phyloP scores from a whole-genome alignment of 768 basidiomycete genomes.

The Suillus weaverae region DNA sequence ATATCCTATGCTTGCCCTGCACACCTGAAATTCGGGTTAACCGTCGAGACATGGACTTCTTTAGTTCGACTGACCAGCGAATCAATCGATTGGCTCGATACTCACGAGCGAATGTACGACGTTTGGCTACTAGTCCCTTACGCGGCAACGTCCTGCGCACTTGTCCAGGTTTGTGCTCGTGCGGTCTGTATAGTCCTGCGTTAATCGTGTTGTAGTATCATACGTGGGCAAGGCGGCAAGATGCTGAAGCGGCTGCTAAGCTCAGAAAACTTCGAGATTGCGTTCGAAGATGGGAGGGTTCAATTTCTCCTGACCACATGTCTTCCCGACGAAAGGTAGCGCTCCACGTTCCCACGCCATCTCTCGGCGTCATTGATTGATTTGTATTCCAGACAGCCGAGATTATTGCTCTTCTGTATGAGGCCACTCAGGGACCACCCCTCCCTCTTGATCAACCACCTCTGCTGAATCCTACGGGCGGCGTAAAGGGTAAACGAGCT shows the following conservation, averaged over 20 bases:
- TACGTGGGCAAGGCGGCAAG: slow-evolving; percentile 85
- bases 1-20: slow-evolving; percentile 91
- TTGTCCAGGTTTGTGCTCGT: slow-evolving; percentile 71
- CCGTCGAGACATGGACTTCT: slow-evolving; percentile 75
- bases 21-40: slow-evolving; percentile 84
- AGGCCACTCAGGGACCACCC: slow-evolving; percentile 85
- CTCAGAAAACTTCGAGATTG: slow-evolving; percentile 82
- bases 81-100: slow-evolving; percentile 87
- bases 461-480: slow-evolving; percentile 78
- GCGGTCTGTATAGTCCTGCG: background rate
- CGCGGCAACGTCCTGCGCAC: slow-evolving; percentile 82
- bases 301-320: slow-evolving; percentile 92
- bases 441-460: slow-evolving; percentile 55
- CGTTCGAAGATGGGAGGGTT: slow-evolving; percentile 83
- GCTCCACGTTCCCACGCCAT: slow-evolving; percentile 5
- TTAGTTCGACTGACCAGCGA: slow-evolving; percentile 75
- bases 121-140: slow-evolving; percentile 87
- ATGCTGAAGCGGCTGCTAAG: slow-evolving; percentile 69
- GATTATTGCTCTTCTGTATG: slow-evolving; percentile 88
- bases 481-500: slow-evolving; percentile 57
- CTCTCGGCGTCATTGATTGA: background rate
- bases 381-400: slow-evolving; percentile 70
- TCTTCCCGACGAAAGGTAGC: slow-evolving; percentile 85
- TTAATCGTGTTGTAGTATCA: slow-evolving; percentile 64
- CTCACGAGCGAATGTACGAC: slow-evolving; percentile 79